Evolutionary conservation across 2,329 filamentous ascomycete species (phyloP).

Genomic region (Gyromitra esculenta): DNA sequence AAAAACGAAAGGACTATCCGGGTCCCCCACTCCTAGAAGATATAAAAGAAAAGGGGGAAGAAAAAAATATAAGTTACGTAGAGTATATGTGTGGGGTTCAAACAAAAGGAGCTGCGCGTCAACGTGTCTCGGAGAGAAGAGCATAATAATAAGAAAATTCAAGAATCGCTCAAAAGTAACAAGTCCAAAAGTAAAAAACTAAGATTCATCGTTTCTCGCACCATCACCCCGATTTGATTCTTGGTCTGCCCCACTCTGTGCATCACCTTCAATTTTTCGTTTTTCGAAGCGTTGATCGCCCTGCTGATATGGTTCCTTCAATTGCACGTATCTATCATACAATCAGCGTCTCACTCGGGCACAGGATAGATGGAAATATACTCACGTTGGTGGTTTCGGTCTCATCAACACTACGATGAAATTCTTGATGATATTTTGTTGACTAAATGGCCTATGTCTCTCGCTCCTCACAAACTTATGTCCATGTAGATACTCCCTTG

Average conservation of each 20-base stretch:
- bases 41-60: background rate
- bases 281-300: conserved; percentile 85
- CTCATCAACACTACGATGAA: conserved; percentile 82
- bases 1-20: conserved; percentile 34
- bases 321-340: conserved; percentile 53
- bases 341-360: conserved; percentile 7
- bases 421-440: conserved; percentile 78
- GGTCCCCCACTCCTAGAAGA: background rate
- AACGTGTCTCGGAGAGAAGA: conserved; percentile 47
- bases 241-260: conserved; percentile 27
- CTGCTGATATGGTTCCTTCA: conserved; percentile 78
- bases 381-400: conserved; percentile 86
- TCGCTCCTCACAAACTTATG: conserved; percentile 93
- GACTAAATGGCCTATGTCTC: conserved; percentile 88
- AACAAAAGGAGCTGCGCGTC: conserved; percentile 36
- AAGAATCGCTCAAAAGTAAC: conserved; percentile 39
- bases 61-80: conserved; percentile 44
- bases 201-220: conserved; percentile 16
- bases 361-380: conserved; percentile 62
- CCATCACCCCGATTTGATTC: conserved; percentile 25
- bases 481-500: conserved; percentile 79
- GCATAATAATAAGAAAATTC: conserved; percentile 46
- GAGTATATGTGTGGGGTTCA: conserved; percentile 34
- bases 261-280: conserved; percentile 33
- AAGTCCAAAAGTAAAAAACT: conserved; percentile 28